Evolutionary conservation across 495 filamentous ascomycete species (phyloP).

Genomic region (Aspergillus sclerotioniger): DNA sequence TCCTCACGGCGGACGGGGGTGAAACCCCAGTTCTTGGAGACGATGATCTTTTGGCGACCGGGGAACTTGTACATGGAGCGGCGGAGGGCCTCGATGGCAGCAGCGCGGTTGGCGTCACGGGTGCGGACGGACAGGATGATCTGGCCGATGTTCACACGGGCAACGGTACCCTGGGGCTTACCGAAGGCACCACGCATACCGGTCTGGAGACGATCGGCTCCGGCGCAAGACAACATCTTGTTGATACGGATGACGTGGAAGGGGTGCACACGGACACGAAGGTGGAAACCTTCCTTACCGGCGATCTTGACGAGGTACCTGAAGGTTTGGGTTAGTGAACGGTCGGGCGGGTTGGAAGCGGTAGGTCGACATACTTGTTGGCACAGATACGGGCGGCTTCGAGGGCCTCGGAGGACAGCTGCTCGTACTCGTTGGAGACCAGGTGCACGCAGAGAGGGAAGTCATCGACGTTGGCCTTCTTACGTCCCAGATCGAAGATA

Average conservation of each 20-base stretch:
- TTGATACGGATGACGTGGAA: constrained; percentile 99
- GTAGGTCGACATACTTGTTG: constrained; percentile 73
- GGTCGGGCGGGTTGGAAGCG: not conserved
- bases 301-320: constrained; percentile 93
- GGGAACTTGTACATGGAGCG: constrained; percentile 99
- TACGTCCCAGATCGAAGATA: constrained; percentile 99
- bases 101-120: constrained; percentile 84
- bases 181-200: constrained; percentile 99
- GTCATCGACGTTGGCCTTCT: constrained; percentile 96
- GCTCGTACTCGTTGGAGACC: constrained; percentile 99
- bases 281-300: constrained; percentile 99
- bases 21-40: constrained; percentile 99
- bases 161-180: constrained; percentile 96
- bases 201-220: constrained; percentile 99
- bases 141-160: constrained; percentile 99
- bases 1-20: constrained; percentile 95
- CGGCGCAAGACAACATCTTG: constrained; percentile 99
- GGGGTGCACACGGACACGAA: constrained; percentile 96
- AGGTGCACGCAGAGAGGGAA: constrained; percentile 98
- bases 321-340: not conserved
- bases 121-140: constrained; percentile 95
- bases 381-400: constrained; percentile 99
- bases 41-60: constrained; percentile 99
- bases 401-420: constrained; percentile 96
- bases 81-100: constrained; percentile 96